Evolutionary conservation across 371 early-diverging fungal genomes (phyloP), one percentile per base, ranked within the genome.

Genomic region (Mortierella sp.): DNA sequence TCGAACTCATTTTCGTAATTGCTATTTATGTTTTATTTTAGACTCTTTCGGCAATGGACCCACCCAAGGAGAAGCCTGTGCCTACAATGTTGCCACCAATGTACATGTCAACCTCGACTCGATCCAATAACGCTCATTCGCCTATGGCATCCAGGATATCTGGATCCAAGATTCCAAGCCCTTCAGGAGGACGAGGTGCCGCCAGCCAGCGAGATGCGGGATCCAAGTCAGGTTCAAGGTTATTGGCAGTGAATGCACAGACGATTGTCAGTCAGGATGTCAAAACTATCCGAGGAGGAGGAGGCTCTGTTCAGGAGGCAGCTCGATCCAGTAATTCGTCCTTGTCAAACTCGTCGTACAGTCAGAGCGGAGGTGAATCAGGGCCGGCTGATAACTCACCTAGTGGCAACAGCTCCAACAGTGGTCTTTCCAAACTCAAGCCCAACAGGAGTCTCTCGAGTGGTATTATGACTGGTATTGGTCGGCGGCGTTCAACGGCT

Each of bases 31-130:
- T 59, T 26, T 10, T 28, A 28, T 28, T 46, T 28, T 71, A 82
- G 83, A 82, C 83, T 3, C 79, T 82, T 28, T 82, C 83, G 6
- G 79, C 83, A 19, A 83, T 83, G 83, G 83, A 83, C 50, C 83
- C 83, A 31, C 83, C 83, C 24, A 83, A 83, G 67, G 77, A 73
- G 16, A 83, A 83, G 64, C 77, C 79, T 26, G 71, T 61, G 2
- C 76, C 77, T 24, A 73, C 79, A 11, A 76, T 81, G 40, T 67
- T 81, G 51, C 85, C 85, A 5, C 81, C 85, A 11, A 81, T 85
- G 84, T 84, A 80, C 74, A 85, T 85, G 85, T 78, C 85, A 10
- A 78, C 81, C 2, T 75, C 76, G 14, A 73, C 85, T 19, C 75
- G 85, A 48, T 51, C 74, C 24, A 78, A 40, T 51, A 80, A 76